These are phyloP conservation scores for Podospora anserina DNA, from an alignment of 495 filamentous ascomycete species.

Conservation along the genomic window DNA sequence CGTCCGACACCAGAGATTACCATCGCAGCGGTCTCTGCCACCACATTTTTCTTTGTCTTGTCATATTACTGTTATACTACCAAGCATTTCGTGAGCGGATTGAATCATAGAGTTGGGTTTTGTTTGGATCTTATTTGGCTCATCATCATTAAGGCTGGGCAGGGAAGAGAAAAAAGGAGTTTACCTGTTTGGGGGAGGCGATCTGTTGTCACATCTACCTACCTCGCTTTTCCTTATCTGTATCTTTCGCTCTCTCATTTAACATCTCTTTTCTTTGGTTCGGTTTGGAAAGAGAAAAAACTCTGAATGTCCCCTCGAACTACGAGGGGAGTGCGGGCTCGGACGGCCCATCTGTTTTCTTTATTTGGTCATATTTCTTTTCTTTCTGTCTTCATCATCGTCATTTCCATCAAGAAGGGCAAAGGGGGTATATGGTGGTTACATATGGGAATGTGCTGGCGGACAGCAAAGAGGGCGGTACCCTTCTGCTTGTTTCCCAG, in stretches of 20 bases:
- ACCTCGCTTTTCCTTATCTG: not conserved
- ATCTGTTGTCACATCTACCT: constrained; percentile 1
- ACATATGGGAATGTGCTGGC: not conserved
- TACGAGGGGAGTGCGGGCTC: not conserved
- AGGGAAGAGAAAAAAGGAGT: constrained; percentile 1
- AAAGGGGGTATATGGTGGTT: not conserved
- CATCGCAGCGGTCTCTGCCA: not conserved
- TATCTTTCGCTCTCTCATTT: not conserved
- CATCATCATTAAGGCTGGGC: not conserved
- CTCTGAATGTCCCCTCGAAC: not conserved
- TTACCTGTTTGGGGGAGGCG: constrained; percentile 1
- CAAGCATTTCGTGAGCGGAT: constrained; percentile 7
- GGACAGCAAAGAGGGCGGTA: not conserved
- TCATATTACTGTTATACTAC: constrained; percentile 5
- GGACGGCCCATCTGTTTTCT: not conserved
- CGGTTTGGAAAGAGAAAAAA: not conserved
- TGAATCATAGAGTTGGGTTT: constrained; percentile 5
- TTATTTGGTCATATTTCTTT: not conserved
- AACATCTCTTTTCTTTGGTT: constrained; percentile 2
- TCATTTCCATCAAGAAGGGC: not conserved
- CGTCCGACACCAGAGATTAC: not conserved
- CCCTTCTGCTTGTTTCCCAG: not conserved
- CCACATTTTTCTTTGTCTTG: not conserved
- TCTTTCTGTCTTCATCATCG: constrained; percentile 1
- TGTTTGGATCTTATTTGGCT: not conserved